Conservation (phyloP, 768 basidiomycete genomes). For the Russula ochroleuca region DNA sequence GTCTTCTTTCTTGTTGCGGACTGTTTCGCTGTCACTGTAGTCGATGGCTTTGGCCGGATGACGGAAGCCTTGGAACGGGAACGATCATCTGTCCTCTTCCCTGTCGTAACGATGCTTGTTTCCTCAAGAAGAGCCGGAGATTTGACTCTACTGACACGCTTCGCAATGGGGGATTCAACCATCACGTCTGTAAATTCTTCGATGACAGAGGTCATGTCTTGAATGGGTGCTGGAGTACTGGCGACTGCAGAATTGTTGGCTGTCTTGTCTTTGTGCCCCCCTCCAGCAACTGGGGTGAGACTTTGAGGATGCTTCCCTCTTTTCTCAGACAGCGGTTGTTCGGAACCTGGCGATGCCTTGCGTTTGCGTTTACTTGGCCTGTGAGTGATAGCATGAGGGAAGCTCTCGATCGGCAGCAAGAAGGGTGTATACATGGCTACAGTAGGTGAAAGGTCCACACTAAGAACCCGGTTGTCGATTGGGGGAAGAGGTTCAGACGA, state of each 20-base stretch:
- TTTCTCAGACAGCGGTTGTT: slow-evolving; percentile 15
- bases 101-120: slow-evolving; percentile 18
- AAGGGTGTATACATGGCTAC: slow-evolving; percentile 10
- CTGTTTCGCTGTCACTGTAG: slow-evolving; percentile 3
- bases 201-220: slow-evolving; percentile 8
- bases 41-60: background rate
- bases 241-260: background rate
- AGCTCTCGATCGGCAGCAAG: background rate
- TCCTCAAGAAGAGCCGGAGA: background rate
- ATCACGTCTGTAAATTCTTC: slow-evolving; percentile 19
- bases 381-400: background rate
- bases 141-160: background rate
- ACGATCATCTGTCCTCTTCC: background rate
- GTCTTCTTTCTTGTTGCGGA: slow-evolving; percentile 1
- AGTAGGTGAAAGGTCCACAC: background rate
- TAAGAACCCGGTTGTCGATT: background rate
- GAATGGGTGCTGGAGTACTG: slow-evolving; percentile 1
- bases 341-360: slow-evolving; percentile 3
- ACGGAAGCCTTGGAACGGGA: background rate
- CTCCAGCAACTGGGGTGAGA: background rate
- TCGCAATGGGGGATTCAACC: background rate
- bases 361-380: slow-evolving; percentile 18
- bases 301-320: background rate
- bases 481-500: background rate
- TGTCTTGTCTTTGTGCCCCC: background rate